Base-by-base conservation (phyloP, 805 yeast genomes). In the Suhomyces kilbournensis region DNA sequence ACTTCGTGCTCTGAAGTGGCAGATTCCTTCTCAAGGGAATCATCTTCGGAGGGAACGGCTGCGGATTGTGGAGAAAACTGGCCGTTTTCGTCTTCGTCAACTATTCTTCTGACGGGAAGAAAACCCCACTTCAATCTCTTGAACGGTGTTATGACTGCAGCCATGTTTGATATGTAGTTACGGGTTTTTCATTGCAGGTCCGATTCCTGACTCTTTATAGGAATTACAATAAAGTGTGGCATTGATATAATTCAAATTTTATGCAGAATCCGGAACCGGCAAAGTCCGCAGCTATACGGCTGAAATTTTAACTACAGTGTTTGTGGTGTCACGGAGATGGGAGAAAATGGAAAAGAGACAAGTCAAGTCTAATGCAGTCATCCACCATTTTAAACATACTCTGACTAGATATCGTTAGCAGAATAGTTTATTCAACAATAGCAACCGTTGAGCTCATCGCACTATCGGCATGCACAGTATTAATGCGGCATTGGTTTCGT, bases 51-150 rank as follows among this genome's bases (percentile, higher is more conserved):
- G 14, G 35, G n/a, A 38, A 28, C 38, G n/a, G 34, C 12, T 8
- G 19, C 35, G 28, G 23, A 14, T 25, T 39, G 30, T 35, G 17
- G 19, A 15, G 25, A 15, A 35, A 14, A 30, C 32, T 49, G 30
- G n/a, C 43, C 52, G 15, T 52, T 26, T 25, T 43, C 55, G 43
- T 63, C 69, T 34, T 70, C 75, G 47, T 69, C 74, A 10, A 71
- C 67, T 8, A 70, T 54, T 54, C 75, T 57, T 57, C 71, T 61
- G 20, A 60, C 64, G 6, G 75, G 75, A 19, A 71, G 42, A 34
- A 71, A 63, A 2, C 75, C 75, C 69, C 70, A 71, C 53, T 70
- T 71, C 58, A 56, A 44, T 17, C 55, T 51, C 38, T 48, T 42
- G 40, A 50, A n/a, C 17, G 54, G 51, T 39, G 35, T 39, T 10